phyloP scores from a whole-genome alignment of 2,329 filamentous ascomycete species.

The Onygena corvina region DNA sequence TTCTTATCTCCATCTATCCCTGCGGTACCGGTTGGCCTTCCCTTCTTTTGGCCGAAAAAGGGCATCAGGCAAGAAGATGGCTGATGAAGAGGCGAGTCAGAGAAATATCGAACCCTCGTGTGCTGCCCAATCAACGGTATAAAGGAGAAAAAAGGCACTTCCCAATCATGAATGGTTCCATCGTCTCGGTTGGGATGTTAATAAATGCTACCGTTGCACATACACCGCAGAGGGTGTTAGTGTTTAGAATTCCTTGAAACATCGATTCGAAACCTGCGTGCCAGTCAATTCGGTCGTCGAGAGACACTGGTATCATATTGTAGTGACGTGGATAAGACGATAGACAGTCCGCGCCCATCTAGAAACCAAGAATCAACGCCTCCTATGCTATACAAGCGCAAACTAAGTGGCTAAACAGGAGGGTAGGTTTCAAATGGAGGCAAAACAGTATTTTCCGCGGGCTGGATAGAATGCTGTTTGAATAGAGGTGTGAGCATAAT shows the following conservation, averaged over 20 bases:
- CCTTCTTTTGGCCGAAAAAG: not conserved
- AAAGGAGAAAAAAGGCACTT: conserved; percentile 2
- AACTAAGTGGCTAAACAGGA: not conserved
- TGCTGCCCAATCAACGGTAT: not conserved
- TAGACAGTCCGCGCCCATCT: not conserved
- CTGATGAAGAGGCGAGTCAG: not conserved
- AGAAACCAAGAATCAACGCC: not conserved
- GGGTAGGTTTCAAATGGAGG: not conserved
- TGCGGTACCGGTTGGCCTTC: not conserved
- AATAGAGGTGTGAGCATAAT: not conserved
- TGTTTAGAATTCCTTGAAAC: not conserved
- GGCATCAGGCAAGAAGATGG: not conserved
- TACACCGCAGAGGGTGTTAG: not conserved
- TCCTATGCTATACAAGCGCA: not conserved
- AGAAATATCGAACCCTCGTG: not conserved
- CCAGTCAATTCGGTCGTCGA: not conserved
- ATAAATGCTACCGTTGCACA: conserved; percentile 6
- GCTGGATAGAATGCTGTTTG: not conserved
- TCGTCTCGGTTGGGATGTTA: conserved; percentile 1
- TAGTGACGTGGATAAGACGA: not conserved
- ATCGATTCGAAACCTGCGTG: not conserved
- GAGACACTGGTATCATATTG: not conserved
- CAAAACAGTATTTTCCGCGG: not conserved
- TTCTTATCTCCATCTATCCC: conserved; percentile 1
- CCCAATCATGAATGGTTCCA: conserved; percentile 5